Percentiles rank a stretch among this genome's conserved stretches.
phyloP scores from a whole-genome alignment of 495 filamentous ascomycete genomes.

The Penicillium lividum region DNA sequence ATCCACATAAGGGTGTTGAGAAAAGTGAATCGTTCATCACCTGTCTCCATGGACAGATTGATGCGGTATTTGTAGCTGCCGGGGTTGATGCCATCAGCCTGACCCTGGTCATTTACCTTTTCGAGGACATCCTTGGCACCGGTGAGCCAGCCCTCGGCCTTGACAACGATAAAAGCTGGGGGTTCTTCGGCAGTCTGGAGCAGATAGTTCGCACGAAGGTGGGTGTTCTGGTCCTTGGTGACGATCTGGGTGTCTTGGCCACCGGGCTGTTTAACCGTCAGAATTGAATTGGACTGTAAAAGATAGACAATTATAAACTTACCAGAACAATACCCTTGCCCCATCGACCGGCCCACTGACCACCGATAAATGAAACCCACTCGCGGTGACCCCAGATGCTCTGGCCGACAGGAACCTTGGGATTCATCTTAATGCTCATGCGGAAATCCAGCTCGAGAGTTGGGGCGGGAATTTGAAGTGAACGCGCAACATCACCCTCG shows the following conservation, averaged over 20 bases:
- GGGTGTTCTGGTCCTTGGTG: slow-evolving; percentile 55
- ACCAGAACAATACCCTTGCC: slow-evolving; percentile 61
- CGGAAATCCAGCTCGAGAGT: slow-evolving; percentile 61
- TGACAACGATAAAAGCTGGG: slow-evolving; percentile 60
- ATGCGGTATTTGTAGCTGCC: slow-evolving; percentile 59
- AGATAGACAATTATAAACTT: slow-evolving; percentile 22
- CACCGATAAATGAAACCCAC: slow-evolving; percentile 58
- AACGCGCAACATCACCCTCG: slow-evolving; percentile 54
- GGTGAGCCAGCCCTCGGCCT: slow-evolving; percentile 57
- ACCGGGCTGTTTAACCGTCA: slow-evolving; percentile 44
- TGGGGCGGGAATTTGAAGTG: slow-evolving; percentile 56
- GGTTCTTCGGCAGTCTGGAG: slow-evolving; percentile 60
- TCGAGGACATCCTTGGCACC: slow-evolving; percentile 60
- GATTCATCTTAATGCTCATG: slow-evolving; percentile 61
- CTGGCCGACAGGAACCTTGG: slow-evolving; percentile 53
- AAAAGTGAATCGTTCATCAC: slow-evolving; percentile 62
- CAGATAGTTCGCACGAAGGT: slow-evolving; percentile 54
- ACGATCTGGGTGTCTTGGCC: slow-evolving; percentile 62
- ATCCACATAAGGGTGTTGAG: slow-evolving; percentile 65
- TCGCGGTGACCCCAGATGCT: slow-evolving; percentile 59
- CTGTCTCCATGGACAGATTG: slow-evolving; percentile 60
- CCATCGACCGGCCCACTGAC: slow-evolving; percentile 61
- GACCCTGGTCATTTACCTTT: slow-evolving; percentile 53
- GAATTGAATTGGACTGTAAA: neutral
- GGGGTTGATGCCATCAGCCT: slow-evolving; percentile 55